Conservation (phyloP, 345 rosid genomes). For the Corchorus olitorius region DNA sequence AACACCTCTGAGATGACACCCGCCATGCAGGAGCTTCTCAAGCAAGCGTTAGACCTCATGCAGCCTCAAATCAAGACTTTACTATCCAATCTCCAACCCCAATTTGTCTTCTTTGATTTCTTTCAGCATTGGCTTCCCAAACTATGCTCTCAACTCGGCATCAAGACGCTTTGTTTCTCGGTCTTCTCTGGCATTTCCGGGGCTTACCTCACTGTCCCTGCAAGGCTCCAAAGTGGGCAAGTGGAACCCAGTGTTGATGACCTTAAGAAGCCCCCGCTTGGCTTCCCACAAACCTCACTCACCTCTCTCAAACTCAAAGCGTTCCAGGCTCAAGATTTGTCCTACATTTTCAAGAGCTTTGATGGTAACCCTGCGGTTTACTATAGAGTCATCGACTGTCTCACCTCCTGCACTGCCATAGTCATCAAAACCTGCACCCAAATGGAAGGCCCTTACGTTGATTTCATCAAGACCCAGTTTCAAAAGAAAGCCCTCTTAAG, state of each 20-base stretch:
- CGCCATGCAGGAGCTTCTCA: constrained; percentile 27
- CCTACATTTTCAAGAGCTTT: constrained; percentile 22
- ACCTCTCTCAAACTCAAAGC: constrained; percentile 19
- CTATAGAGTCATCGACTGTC: background rate
- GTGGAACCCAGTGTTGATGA: constrained; percentile 1
- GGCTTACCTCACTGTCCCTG: constrained; percentile 27
- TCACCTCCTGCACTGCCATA: constrained; percentile 2
- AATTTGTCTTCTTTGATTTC: constrained; percentile 33
- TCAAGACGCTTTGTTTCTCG: constrained; percentile 22
- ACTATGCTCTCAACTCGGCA: constrained; percentile 25
- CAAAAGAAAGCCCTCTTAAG: constrained; percentile 30
- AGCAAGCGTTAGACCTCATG: constrained; percentile 35
- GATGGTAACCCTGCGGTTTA: constrained; percentile 12
- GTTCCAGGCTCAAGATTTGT: constrained; percentile 17
- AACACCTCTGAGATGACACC: constrained; percentile 40
- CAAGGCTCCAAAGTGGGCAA: constrained; percentile 2
- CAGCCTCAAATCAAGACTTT: constrained; percentile 30
- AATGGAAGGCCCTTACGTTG: constrained; percentile 36
- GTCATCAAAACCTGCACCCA: constrained; percentile 30
- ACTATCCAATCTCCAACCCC: constrained; percentile 32
- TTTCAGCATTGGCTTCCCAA: constrained; percentile 22
- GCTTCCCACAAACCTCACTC: constrained; percentile 25
- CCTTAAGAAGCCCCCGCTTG: constrained; percentile 25
- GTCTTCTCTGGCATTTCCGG: constrained; percentile 25
- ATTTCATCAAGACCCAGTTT: constrained; percentile 20